Evolutionary conservation across 306 rosid species (phyloP), one percentile per base, ranked within the genome.

Genomic region (Senna tora): DNA sequence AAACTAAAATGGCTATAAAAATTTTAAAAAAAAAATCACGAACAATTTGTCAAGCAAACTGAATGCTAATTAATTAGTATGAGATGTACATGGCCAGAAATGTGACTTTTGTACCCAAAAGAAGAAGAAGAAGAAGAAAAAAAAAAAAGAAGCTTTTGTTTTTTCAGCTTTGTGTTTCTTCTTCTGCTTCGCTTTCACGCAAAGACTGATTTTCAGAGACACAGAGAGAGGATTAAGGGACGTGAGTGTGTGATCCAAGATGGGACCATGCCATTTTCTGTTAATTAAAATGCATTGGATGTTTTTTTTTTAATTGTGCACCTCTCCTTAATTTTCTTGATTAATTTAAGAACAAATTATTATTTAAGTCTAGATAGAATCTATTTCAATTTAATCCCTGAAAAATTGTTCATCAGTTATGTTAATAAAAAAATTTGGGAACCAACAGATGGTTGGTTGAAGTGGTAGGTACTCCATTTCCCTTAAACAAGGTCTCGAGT

Each of bases 141-240:
- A 25, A 25, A 1, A 10, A 77, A 73, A 72, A 61, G 11, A 52
- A 58, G 63, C 34, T 38, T 38, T 33, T 33, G 6, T 22, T 42
- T 21, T 25, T 34, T 36, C 21, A 22, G 55, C 47, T 30, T 49
- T 21, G 58, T 59, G 33, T 71, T 52, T 19, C 84, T 85, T 87
- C 65, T 56, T 19, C 8, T 60, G 70, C 85, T 85, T 90, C 65
- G 83, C 91, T 87, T 86, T 65, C 75, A 87, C 89, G 86, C 87
- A 64, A 85, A 84, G 96, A 51, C 81, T 79, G 69, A 0, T 75
- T 69, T 17, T 79, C 59, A 85, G 71, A 71, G 77, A 75, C 81
- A 85, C 84, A 57, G 43, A 80, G 76, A 36, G 38, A 57, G 49
- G 17, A 60, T 8, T 67, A 57, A 13, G 79, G 63, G 67, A 13